These are phyloP conservation scores for Datura wrightii DNA, from an alignment of 257 asterid genomes.

Conservation along the genomic window DNA sequence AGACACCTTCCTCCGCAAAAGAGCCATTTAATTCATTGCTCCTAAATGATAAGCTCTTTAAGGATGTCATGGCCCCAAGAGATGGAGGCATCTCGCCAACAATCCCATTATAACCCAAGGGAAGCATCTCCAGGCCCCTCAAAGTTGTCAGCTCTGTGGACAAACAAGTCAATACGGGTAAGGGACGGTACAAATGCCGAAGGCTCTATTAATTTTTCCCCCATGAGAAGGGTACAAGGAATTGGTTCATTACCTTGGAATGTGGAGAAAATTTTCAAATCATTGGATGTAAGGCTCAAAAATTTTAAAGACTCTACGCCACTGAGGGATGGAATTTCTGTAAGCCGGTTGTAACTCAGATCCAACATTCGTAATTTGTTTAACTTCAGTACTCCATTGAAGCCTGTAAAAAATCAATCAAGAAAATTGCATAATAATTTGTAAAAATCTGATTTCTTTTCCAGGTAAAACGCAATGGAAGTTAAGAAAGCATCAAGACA, in stretches of 20 bases:
- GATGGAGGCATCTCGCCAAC: background rate
- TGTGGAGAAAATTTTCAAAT: conserved; percentile 11
- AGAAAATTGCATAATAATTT: background rate
- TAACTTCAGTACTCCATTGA: no score
- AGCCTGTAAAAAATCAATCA: background rate
- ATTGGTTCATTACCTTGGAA: conserved; percentile 31
- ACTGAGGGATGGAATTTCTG: conserved; percentile 34
- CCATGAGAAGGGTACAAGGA: background rate
- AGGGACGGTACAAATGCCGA: no score
- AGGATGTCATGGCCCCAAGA: conserved; percentile 33
- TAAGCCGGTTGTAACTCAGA: background rate
- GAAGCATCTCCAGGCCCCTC: conserved; percentile 28
- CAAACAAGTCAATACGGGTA: background rate
- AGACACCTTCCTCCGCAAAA: conserved; percentile 30
- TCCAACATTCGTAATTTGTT: background rate
- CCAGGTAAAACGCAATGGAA: background rate
- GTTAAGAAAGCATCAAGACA: background rate
- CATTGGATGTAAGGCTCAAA: background rate
- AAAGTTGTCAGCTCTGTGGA: conserved; percentile 28
- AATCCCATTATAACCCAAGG: conserved; percentile 26
- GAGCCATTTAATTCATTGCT: conserved; percentile 25
- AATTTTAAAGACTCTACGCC: conserved; percentile 22
- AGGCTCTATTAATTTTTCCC: background rate
- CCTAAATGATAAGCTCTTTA: background rate
- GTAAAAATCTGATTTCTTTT: background rate